These are phyloP conservation scores for Vigna unguiculata DNA, from an alignment of 306 rosid genomes.

Conservation along the genomic window DNA sequence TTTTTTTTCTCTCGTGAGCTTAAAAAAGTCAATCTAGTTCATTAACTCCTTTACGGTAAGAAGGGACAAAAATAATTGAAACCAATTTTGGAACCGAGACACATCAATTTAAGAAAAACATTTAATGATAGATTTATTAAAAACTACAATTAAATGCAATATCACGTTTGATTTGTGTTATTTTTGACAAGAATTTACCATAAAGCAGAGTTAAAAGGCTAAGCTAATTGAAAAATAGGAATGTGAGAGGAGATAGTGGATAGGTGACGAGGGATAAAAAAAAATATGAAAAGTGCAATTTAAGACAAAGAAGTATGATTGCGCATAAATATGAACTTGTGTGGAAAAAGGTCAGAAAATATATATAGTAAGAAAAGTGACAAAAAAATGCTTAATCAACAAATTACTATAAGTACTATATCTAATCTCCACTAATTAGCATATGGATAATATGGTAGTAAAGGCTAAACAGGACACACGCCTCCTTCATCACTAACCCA, in stretches of 20 bases:
- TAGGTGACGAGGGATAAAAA: background rate
- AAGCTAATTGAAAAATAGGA: background rate
- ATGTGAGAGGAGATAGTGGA: background rate
- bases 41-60: background rate
- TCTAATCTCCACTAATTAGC: constrained; percentile 19
- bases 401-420: background rate
- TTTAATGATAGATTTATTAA: no score
- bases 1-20: no score
- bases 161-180: no score
- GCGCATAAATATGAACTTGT: background rate
- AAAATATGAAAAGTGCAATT: background rate
- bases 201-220: no score
- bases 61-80: background rate
- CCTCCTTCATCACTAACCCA: constrained; percentile 32
- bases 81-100: background rate
- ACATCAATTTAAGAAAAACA: background rate
- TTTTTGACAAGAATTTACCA: no score
- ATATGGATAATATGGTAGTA: constrained; percentile 15
- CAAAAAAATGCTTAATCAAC: constrained; percentile 9
- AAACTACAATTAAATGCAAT: no score
- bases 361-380: background rate
- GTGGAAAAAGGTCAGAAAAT: background rate
- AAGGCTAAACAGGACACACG: constrained; percentile 17
- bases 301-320: background rate
- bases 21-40: background rate